Evolutionary conservation across 768 basidiomycete species (phyloP), one percentile per base, ranked within the genome.

Genomic region (Saitozyma podzolica): DNA sequence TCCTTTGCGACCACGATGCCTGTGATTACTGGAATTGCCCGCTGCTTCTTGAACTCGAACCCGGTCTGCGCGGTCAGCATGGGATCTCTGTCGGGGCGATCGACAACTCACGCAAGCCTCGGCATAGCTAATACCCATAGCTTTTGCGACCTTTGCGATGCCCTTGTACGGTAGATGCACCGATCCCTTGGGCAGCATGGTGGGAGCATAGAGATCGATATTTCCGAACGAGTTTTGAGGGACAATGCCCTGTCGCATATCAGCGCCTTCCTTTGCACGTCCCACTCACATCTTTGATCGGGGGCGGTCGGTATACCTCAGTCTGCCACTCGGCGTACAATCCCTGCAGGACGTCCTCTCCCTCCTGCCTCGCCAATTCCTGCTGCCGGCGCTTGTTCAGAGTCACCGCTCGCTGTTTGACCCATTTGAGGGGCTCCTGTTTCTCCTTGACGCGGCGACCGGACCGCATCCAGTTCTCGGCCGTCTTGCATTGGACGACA

Each of bases 181-280:
- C 6, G 86, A 91, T 17, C 96, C 96, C 56, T 77, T 80, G 2
- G 96, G 96, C 40, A 98, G 83, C 96, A 99, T 99, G 4, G 91
- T 88, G 39, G 91, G 88, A 29, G 90, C 91, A 78, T 95, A 99
- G 29, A 99, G 81, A 80, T 99, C 95, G 66, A 99, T 90, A 77
- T 97, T 99, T 16, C 95, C 95, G 77, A 95, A 99, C 66, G 88
- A 86, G 73, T 99, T 99, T 81, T 91, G 94, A 7, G 93, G 93
- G 40, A 99, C 85, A 76, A 86, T 87, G 40, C 95, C 95, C 94
- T 98, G 72, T 37, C 47, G 29, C 10, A 3, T 16, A 54, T 64
- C 63, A 64, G 62, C 58, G 4, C 47, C 19, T 2, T 50, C 42
- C 41, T 16, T 10, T 16, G 29, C 20, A 10, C 3, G 54, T 16